Base-by-base conservation (phyloP, 2,329 filamentous ascomycete genomes). In the Bertia moriformis region DNA sequence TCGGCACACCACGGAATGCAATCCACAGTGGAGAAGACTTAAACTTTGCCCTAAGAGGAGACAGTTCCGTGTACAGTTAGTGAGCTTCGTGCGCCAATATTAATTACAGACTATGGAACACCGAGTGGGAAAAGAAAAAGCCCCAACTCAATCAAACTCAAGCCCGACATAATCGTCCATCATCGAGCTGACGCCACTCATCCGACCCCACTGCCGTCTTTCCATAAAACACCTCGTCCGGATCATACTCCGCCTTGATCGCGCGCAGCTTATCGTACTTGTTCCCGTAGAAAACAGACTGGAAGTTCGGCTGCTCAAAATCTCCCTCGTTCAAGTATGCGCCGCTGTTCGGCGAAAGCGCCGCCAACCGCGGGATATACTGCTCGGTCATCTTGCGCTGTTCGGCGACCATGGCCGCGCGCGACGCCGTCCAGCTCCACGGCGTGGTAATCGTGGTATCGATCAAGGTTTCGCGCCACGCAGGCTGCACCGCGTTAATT, bases 211-310 rank as follows among this genome's bases (percentile, higher is more conserved):
- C 57, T 15, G 47, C 55, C 3, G 51, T 53, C 3, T 46, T 47
- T 18, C 56, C 58, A 37, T 59, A 54, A 27, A 54, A 64, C 3
- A 64, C 37, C 4, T 46, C 45, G 13, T 48, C 19, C 19, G 52
- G 41, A 48, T 59, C 61, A 45, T 55, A 61, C 30, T 47, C 51
- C 19, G 53, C 44, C 50, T 64, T 64, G 12, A 64, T 46, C 1
- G 7, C 20, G 14, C 48, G 17, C 39, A 56, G 36, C 4, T 22
- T 41, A 1, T 40, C 38, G 38, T 56, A 56, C 33, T 54, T 55
- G 1, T 17, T 39, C 5, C 54, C 54, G 41, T 48, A 56, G 42
- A 55, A 56, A 2, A 22, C 40, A 13, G 48, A 36, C 38, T 53
- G 41, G 22, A 42, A 56, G 17, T 51, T 38, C 3, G 45, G 46